Evolutionary conservation across 78 protist species (phyloP).

Genomic region (Tieghemostelium lacteum): DNA sequence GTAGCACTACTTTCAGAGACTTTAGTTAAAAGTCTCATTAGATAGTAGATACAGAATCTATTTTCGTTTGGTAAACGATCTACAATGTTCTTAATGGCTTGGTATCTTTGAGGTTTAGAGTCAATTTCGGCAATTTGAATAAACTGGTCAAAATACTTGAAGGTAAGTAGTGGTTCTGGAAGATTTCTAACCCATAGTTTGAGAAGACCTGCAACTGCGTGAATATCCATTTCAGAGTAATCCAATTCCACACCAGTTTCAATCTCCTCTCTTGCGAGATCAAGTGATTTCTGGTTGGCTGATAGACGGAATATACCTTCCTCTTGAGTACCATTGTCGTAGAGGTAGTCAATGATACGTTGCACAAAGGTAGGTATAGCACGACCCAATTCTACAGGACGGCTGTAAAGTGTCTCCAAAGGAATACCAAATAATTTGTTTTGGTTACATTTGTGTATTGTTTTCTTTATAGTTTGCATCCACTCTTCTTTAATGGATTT

Average conservation of each 20-base stretch:
- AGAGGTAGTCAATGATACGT: conserved; percentile 38
- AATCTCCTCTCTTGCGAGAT: conserved; percentile 47
- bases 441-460: conserved; percentile 44
- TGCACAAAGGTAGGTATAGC: conserved; percentile 57
- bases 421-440: conserved; percentile 55
- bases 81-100: neutral
- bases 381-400: conserved; percentile 59
- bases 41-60: conserved; percentile 38
- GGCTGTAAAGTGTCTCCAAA: conserved; percentile 15
- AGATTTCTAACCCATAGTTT: conserved; percentile 85
- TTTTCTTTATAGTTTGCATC: conserved; percentile 22
- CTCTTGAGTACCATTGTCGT: conserved; percentile 23
- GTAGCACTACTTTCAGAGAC: conserved; percentile 41
- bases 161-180: conserved; percentile 83
- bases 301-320: conserved; percentile 83
- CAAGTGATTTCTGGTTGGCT: conserved; percentile 59
- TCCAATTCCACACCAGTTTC: conserved; percentile 75
- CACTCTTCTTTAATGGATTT: conserved; percentile 56
- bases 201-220: conserved; percentile 78
- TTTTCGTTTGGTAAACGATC: conserved; percentile 39
- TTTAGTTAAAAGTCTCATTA: conserved; percentile 65
- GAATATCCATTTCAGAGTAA: conserved; percentile 68
- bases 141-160: conserved; percentile 58
- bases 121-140: conserved; percentile 50
- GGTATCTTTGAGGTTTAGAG: conserved; percentile 6